A percentile compares a stretch with the other conserved stretches of the same genome.
These are phyloP conservation scores for Rhizophlyctis rosea DNA, from an alignment of 192 early-diverging fungal species.

Conservation along the genomic window DNA sequence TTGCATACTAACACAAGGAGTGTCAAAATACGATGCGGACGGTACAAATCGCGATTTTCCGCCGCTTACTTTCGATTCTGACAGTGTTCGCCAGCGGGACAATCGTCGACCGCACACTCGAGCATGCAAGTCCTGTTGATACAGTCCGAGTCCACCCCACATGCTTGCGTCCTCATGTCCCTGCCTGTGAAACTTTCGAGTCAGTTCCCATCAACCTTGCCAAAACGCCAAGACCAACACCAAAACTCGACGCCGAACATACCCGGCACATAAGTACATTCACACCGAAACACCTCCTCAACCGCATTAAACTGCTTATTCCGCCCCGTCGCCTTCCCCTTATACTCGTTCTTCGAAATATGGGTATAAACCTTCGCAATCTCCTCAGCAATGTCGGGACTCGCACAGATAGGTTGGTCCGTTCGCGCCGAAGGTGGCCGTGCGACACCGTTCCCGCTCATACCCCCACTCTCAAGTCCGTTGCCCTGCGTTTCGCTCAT, in stretches of 20 bases:
- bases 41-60: background rate
- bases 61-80: constrained; percentile 70
- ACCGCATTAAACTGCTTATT: no score
- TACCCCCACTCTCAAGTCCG: no score
- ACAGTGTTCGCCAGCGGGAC: constrained; percentile 84
- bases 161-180: constrained; percentile 53
- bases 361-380: constrained; percentile 62
- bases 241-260: constrained; percentile 2
- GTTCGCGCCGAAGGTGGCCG: no score
- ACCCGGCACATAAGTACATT: constrained; percentile 72
- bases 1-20: constrained; percentile 65
- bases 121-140: constrained; percentile 88
- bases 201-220: background rate
- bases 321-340: constrained; percentile 67
- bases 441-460: no score
- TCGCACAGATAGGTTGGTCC: constrained; percentile 17
- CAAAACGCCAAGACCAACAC: background rate
- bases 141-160: constrained; percentile 84
- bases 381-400: constrained; percentile 33
- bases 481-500: no score
- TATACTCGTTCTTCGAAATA: constrained; percentile 68
- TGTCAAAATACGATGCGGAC: background rate
- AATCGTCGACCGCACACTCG: constrained; percentile 87
- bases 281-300: constrained; percentile 77
- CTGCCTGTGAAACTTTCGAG: constrained; percentile 1